phyloP scores from a whole-genome alignment of 1,284 basidiomycete species.

The Thelephora terrestris region DNA sequence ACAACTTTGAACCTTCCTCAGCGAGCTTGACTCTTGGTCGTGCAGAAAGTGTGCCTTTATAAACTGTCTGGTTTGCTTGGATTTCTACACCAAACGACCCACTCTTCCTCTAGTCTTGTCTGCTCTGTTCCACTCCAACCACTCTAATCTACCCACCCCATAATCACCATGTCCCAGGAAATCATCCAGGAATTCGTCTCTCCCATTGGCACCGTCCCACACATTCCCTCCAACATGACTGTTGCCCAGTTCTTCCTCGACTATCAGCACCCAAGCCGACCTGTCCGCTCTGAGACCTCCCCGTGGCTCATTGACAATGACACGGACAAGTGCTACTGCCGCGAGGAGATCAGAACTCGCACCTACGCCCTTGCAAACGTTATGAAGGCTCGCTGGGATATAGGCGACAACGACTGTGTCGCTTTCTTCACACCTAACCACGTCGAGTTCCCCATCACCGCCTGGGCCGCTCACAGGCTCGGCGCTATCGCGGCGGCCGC shows the following conservation, averaged over 20 bases:
- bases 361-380: slow-evolving; percentile 24
- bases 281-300: slow-evolving; percentile 19
- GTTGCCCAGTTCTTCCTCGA: slow-evolving; percentile 66
- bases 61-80: too few species aligned
- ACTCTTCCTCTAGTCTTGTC: too few species aligned
- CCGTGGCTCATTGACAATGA: slow-evolving; percentile 56
- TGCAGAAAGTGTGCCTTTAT: too few species aligned
- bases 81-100: too few species aligned
- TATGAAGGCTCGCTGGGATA: slow-evolving; percentile 16
- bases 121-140: too few species aligned
- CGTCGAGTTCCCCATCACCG: slow-evolving; percentile 49
- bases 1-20: too few species aligned
- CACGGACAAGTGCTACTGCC: slow-evolving; percentile 29
- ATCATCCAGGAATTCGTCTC: slow-evolving; percentile 29
- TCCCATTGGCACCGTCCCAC: slow-evolving; percentile 28
- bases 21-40: too few species aligned
- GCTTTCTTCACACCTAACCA: slow-evolving; percentile 27
- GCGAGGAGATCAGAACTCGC: slow-evolving; percentile 15
- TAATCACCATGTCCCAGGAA: too few species aligned
- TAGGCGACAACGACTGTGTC: slow-evolving; percentile 20
- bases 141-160: too few species aligned
- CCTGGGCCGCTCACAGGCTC: slow-evolving; percentile 62
- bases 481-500: slow-evolving; percentile 51
- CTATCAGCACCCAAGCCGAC: slow-evolving; percentile 36
- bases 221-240: slow-evolving; percentile 57